Evolutionary conservation across 352 stramenopile species (phyloP).

Genomic region (Pythium scleroteichum): DNA sequence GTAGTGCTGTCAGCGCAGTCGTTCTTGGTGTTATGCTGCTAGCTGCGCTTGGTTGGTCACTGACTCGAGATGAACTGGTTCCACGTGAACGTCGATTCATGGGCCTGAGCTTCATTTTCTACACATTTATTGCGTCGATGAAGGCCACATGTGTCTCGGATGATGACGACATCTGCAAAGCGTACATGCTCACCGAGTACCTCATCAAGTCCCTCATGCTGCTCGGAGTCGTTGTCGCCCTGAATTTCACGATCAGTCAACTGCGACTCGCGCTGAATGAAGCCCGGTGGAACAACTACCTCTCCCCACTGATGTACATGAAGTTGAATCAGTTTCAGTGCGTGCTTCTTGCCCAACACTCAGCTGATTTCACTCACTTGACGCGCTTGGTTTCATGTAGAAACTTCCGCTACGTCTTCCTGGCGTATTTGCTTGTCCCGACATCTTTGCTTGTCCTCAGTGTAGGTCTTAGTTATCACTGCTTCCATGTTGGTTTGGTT

Average conservation of each 20-base stretch:
- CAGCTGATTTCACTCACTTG: background rate
- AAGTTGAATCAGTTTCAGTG: conserved; percentile 74
- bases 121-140: conserved; percentile 38
- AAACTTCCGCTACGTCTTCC: conserved; percentile 55
- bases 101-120: conserved; percentile 38
- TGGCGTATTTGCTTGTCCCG: conserved; percentile 58
- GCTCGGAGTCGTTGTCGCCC: conserved; percentile 59
- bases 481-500: background rate
- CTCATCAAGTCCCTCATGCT: conserved; percentile 67
- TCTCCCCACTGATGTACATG: conserved; percentile 65
- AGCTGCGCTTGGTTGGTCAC: conserved; percentile 61
- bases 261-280: conserved; percentile 47
- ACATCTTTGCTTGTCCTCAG: conserved; percentile 56
- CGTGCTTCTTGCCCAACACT: conserved; percentile 5
- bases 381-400: conserved; percentile 26
- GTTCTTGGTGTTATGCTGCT: conserved; percentile 52
- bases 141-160: conserved; percentile 47
- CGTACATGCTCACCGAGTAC: conserved; percentile 66
- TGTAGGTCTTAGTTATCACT: conserved; percentile 25
- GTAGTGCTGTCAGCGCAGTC: conserved; percentile 40
- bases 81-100: conserved; percentile 43
- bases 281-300: conserved; percentile 56
- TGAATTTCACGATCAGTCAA: conserved; percentile 70
- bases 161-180: conserved; percentile 51
- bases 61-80: conserved; percentile 50